Evolutionary conservation across 192 early-diverging fungal genomes (phyloP), one percentile per base, ranked within the genome.

Genomic region (Umbelopsis sp.): DNA sequence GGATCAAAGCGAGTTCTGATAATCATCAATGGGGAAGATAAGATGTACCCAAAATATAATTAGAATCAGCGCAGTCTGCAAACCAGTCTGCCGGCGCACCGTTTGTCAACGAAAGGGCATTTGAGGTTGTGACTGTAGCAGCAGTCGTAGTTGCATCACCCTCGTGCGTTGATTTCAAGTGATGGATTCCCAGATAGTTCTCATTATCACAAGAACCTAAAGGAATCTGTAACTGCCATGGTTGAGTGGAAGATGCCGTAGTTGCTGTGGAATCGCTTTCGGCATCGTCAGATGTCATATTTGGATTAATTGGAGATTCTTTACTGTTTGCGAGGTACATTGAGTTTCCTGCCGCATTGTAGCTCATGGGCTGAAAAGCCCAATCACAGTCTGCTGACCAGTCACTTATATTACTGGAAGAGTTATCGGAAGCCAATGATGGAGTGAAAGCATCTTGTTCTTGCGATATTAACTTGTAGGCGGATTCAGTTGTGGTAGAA

Each of bases 331-430:
- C 13, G 33, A 18, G 7, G 35, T 61, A 61, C 55, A 61, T 61
- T 18, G 30, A 5, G 13, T 61, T 61, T 2, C 25, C 25, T 18
- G 55, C 27, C 1, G 55, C 27, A 61, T 30, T 33, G 27, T 61
- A 61, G 55, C 25, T 30, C 55, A 61, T 61, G 2, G 30, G 16
- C 8, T 33, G 55, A 16, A 61, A 61, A 6, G 55, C 30, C 55
- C 55, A 61, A 30, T 61, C 55, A 18, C 55, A 61, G 11, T 61
- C 55, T 7, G 55, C 33, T 16, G 55, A 61, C 55, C 55, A 61
- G 15, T 61, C 55, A 33, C 55, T 61, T 2, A 61, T 27, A 35
- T 35, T 61, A 3, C 27, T 35, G 11, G 21, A 21, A 7, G 33
- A n/a, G 30, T 30, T 35, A 61, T 61, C 55, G 13, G 55, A 35